Percentiles rank a stretch among this genome's conserved stretches.
These are phyloP conservation scores for Streptanthus diversifolius DNA, from an alignment of 345 rosid genomes.

Conservation along the genomic window DNA sequence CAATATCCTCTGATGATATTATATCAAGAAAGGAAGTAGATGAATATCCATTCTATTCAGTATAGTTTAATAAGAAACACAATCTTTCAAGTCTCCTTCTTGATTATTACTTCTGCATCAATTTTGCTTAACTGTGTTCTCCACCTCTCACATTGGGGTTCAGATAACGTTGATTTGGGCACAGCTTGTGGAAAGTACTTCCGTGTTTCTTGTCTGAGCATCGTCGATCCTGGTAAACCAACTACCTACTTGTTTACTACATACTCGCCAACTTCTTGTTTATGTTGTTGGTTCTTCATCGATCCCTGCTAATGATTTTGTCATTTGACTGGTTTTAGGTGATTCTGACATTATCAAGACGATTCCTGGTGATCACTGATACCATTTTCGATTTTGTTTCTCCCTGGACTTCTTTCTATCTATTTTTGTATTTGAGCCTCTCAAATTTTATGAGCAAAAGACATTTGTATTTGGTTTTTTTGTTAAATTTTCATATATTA, in stretches of 20 bases:
- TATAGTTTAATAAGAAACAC: background rate
- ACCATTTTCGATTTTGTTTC: background rate
- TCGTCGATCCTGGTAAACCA: slow-evolving; percentile 52
- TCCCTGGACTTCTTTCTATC: background rate
- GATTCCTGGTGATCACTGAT: slow-evolving; percentile 58
- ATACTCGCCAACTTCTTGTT: background rate
- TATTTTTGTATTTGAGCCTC: slow-evolving; percentile 12
- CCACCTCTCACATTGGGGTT: background rate
- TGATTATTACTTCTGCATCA: background rate
- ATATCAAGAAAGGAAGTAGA: background rate
- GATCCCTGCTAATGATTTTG: background rate
- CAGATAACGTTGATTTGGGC: slow-evolving; percentile 71
- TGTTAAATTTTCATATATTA: background rate
- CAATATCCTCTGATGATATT: background rate
- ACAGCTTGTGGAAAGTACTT: slow-evolving; percentile 76
- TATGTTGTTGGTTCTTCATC: background rate
- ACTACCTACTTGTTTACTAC: background rate
- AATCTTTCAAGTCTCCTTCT: background rate
- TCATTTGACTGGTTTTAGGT: slow-evolving; percentile 33
- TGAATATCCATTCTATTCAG: background rate
- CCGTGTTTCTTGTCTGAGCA: slow-evolving; percentile 72
- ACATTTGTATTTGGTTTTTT: background rate
- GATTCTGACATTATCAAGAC: slow-evolving; percentile 80
- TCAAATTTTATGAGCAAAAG: background rate
- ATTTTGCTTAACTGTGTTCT: slow-evolving; percentile 4